Evolutionary conservation across 2,329 filamentous ascomycete genomes (phyloP).

Genomic region (Fusarium sp.): DNA sequence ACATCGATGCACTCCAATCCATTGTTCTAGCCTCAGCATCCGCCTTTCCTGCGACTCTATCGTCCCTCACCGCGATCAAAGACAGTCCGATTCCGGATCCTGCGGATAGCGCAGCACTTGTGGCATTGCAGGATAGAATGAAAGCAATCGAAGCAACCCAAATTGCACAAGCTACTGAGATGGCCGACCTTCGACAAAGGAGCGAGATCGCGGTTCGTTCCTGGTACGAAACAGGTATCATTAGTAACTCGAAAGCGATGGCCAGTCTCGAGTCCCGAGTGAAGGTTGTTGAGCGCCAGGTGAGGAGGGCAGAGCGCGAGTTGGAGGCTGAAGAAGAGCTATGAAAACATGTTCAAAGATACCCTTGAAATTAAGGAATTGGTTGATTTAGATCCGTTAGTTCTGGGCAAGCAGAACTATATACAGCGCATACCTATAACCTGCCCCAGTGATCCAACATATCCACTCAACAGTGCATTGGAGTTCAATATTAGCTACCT

Average conservation of each 20-base stretch:
- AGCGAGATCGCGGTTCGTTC: constrained; percentile 70
- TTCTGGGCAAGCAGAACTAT: neutral
- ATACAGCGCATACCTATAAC: neutral
- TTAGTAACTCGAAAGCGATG: constrained; percentile 74
- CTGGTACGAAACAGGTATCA: constrained; percentile 79
- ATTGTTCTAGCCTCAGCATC: constrained; percentile 66
- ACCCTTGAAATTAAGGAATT: constrained; percentile 18
- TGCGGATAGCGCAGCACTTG: constrained; percentile 63
- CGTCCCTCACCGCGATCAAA: constrained; percentile 64
- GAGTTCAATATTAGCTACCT: neutral
- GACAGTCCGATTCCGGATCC: constrained; percentile 67
- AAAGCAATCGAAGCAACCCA: constrained; percentile 68
- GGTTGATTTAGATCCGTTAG: neutral
- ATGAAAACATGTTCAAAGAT: constrained; percentile 34
- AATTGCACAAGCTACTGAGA: constrained; percentile 67
- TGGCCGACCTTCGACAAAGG: constrained; percentile 68
- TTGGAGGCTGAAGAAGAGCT: constrained; percentile 39
- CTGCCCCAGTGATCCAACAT: neutral
- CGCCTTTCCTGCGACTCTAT: constrained; percentile 64
- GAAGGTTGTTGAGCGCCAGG: constrained; percentile 69
- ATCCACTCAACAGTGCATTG: neutral
- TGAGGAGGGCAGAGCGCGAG: constrained; percentile 69
- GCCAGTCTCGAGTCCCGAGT: constrained; percentile 76
- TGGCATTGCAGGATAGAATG: constrained; percentile 69
- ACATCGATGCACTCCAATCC: constrained; percentile 60